Percentiles rank a stretch among this genome's conserved stretches.
phyloP scores from a whole-genome alignment of 495 filamentous ascomycete species.

The Poronia punctata region DNA sequence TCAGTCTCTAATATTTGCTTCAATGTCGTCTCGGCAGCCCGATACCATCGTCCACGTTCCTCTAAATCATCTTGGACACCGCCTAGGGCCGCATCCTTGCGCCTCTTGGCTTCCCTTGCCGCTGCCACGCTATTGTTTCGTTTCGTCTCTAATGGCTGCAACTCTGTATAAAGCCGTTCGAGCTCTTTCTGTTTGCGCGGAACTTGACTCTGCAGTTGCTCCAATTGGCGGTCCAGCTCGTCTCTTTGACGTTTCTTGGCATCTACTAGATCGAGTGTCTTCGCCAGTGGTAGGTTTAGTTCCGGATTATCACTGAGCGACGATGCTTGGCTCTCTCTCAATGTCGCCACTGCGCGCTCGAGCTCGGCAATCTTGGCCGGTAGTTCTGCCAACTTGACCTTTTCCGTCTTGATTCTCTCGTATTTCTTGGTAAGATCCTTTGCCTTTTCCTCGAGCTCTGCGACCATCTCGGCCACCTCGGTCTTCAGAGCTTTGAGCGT shows the following conservation, averaged over 20 bases:
- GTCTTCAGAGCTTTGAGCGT: constrained; percentile 69
- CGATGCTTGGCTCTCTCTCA: constrained; percentile 37
- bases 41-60: constrained; percentile 76
- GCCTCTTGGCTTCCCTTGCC: constrained; percentile 72
- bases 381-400: constrained; percentile 48
- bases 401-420: constrained; percentile 58
- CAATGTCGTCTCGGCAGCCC: constrained; percentile 60
- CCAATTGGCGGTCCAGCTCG: constrained; percentile 61
- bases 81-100: constrained; percentile 59
- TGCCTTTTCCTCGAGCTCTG: constrained; percentile 62
- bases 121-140: constrained; percentile 59
- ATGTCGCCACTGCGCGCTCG: constrained; percentile 48
- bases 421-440: constrained; percentile 52
- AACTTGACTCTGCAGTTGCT: constrained; percentile 53
- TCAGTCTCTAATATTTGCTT: constrained; percentile 53
- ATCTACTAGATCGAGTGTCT: constrained; percentile 51
- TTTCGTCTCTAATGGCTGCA: constrained; percentile 62
- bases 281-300: constrained; percentile 50
- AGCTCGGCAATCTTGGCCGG: constrained; percentile 58
- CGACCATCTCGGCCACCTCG: constrained; percentile 66
- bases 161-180: constrained; percentile 63
- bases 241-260: constrained; percentile 54
- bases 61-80: constrained; percentile 74
- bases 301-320: constrained; percentile 27
- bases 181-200: constrained; percentile 69